Conservation (phyloP, 305 asterid genomes). For the Andrographis paniculata region DNA sequence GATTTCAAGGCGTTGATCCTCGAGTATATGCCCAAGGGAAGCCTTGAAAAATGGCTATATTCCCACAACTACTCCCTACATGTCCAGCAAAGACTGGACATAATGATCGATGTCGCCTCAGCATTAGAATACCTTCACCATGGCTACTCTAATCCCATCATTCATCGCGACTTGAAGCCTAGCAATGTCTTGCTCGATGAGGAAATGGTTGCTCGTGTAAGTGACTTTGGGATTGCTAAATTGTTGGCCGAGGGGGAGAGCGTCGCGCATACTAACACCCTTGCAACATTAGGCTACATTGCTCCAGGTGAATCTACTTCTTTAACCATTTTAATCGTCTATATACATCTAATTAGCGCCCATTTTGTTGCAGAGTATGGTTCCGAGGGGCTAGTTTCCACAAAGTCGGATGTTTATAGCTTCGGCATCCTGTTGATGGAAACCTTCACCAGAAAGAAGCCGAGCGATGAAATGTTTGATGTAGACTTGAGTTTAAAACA, state of each 20-base stretch:
- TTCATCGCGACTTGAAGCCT: slow-evolving; percentile 14
- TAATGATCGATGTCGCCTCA: slow-evolving; percentile 10
- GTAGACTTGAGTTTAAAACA: slow-evolving; percentile 12
- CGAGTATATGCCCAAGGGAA: too few species aligned
- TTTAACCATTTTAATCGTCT: not conserved
- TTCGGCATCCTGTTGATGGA: slow-evolving; percentile 18
- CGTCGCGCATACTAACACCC: slow-evolving; percentile 4
- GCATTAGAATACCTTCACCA: slow-evolving; percentile 15
- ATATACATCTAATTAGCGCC: not conserved
- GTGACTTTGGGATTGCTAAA: too few species aligned
- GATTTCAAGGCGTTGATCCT: slow-evolving; percentile 35
- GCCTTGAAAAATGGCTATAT: slow-evolving; percentile 28
- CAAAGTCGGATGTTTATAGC: not conserved
- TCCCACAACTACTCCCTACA: slow-evolving; percentile 1
- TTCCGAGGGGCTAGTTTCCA: slow-evolving; percentile 1
- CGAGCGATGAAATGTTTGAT: not conserved
- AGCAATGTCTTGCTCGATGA: slow-evolving; percentile 9
- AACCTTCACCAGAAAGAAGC: not conserved
- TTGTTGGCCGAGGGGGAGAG: not conserved
- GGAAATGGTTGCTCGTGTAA: too few species aligned
- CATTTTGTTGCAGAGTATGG: slow-evolving; percentile 1
- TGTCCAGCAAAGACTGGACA: not conserved
- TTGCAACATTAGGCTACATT: slow-evolving; percentile 9
- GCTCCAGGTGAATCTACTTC: slow-evolving; percentile 3
- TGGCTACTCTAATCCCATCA: slow-evolving; percentile 1